phyloP scores from a whole-genome alignment of 148 eudicot genomes.

The Vaccinium darrowii region DNA sequence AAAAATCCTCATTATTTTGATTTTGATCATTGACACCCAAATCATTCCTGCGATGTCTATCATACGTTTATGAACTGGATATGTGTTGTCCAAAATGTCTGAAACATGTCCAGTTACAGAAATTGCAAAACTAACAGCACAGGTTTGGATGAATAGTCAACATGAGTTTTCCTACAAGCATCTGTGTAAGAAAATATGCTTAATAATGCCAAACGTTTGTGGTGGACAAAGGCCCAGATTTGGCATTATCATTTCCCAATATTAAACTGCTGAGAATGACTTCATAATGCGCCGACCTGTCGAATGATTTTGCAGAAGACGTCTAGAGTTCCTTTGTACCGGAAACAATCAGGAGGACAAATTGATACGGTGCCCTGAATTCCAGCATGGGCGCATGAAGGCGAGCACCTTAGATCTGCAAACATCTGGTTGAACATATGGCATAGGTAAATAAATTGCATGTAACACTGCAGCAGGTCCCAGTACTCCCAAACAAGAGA shows the following conservation, averaged over 20 bases:
- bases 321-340: slow-evolving; percentile 90
- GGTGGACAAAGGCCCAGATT: background rate
- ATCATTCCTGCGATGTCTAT: background rate
- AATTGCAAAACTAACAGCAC: background rate
- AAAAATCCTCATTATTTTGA: background rate
- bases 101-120: background rate
- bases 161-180: background rate
- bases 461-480: background rate
- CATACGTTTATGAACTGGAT: background rate
- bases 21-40: background rate
- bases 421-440: slow-evolving; percentile 60
- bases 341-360: slow-evolving; percentile 97
- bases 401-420: slow-evolving; percentile 95
- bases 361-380: slow-evolving; percentile 89
- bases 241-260: background rate
- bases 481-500: background rate
- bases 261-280: background rate
- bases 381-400: slow-evolving; percentile 83
- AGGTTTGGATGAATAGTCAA: background rate
- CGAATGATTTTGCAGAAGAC: slow-evolving; percentile 76
- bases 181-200: background rate
- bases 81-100: background rate
- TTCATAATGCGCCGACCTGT: slow-evolving; percentile 53
- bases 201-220: background rate
- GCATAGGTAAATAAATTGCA: slow-evolving; percentile 6